Evolutionary conservation across 2,329 filamentous ascomycete species (phyloP).

Genomic region (Ophiostoma populinum): DNA sequence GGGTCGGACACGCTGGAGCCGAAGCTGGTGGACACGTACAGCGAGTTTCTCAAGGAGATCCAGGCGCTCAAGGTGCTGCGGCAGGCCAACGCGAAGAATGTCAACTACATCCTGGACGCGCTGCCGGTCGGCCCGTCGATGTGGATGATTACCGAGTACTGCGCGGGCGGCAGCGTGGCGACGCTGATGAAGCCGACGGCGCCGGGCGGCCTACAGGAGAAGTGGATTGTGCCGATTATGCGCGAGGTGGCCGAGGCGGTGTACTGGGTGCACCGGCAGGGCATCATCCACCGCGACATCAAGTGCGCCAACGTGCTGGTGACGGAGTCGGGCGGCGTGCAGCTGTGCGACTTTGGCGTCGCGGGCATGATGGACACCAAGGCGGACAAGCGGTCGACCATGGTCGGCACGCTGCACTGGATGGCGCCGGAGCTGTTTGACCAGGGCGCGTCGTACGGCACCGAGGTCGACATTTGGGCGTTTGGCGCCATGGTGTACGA

Average conservation of each 20-base stretch:
- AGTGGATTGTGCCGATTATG: constrained; percentile 16
- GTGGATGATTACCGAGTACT: constrained; percentile 82
- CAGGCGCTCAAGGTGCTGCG: constrained; percentile 54
- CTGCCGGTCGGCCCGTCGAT: constrained; percentile 62
- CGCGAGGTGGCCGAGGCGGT: constrained; percentile 46
- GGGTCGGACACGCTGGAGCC: constrained; percentile 53
- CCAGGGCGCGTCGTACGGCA: constrained; percentile 43
- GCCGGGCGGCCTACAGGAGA: constrained; percentile 48
- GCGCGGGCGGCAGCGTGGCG: constrained; percentile 66
- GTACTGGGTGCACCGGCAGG: constrained; percentile 49
- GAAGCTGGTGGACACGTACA: constrained; percentile 47
- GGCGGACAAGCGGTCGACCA: constrained; percentile 60
- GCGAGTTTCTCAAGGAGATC: constrained; percentile 52
- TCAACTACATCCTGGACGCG: constrained; percentile 68
- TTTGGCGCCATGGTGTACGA: constrained; percentile 69
- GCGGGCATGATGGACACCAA: constrained; percentile 62
- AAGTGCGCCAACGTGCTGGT: constrained; percentile 69
- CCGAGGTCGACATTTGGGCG: constrained; percentile 69
- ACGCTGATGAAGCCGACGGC: constrained; percentile 53
- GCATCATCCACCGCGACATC: constrained; percentile 55
- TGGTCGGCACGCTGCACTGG: constrained; percentile 72
- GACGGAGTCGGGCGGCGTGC: constrained; percentile 58
- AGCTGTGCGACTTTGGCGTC: constrained; percentile 74
- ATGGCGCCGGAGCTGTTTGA: constrained; percentile 71
- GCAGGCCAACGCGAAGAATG: constrained; percentile 57